A percentile compares a stretch with the other conserved stretches of the same genome.
These are phyloP conservation scores for Vickermania spadyakhi DNA, from an alignment of 208 protist genomes.

Conservation along the genomic window DNA sequence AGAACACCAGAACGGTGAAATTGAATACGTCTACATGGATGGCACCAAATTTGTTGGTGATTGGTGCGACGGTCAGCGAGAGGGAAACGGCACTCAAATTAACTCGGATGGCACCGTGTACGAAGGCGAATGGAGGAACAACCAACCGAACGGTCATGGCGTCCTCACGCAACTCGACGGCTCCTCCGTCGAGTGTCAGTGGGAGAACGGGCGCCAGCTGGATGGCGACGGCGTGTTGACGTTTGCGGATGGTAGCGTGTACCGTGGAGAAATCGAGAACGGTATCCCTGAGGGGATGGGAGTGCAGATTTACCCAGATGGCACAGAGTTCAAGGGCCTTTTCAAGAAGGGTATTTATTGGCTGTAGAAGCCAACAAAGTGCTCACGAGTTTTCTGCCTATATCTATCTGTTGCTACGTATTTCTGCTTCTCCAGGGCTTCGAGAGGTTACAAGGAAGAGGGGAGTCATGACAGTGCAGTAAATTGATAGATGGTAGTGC, in stretches of 20 bases:
- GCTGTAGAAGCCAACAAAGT: too few relatives aligned
- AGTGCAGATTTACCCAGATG: slow-evolving; percentile 65
- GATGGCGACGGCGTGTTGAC: slow-evolving; percentile 40
- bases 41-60: slow-evolving; percentile 71
- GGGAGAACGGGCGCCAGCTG: slow-evolving; percentile 29
- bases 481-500: too few relatives aligned
- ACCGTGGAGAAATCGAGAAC: slow-evolving; percentile 47
- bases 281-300: slow-evolving; percentile 70
- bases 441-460: too few relatives aligned
- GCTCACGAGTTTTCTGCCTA: too few relatives aligned
- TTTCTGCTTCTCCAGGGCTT: too few relatives aligned
- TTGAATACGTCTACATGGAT: slow-evolving; percentile 39
- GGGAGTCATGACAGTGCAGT: too few relatives aligned
- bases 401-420: too few relatives aligned
- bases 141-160: slow-evolving; percentile 61
- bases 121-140: slow-evolving; percentile 65
- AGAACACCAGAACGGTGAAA: slow-evolving; percentile 41
- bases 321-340: slow-evolving; percentile 62
- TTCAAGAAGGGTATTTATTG: slow-evolving; percentile 70
- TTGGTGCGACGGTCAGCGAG: slow-evolving; percentile 49
- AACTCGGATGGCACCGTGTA: slow-evolving; percentile 75
- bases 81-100: slow-evolving; percentile 50
- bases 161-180: slow-evolving; percentile 42
- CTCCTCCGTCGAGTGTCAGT: slow-evolving; percentile 60
- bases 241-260: slow-evolving; percentile 74